Conservation (phyloP, 2,329 filamentous ascomycete genomes). For the Botrytis galanthina region DNA sequence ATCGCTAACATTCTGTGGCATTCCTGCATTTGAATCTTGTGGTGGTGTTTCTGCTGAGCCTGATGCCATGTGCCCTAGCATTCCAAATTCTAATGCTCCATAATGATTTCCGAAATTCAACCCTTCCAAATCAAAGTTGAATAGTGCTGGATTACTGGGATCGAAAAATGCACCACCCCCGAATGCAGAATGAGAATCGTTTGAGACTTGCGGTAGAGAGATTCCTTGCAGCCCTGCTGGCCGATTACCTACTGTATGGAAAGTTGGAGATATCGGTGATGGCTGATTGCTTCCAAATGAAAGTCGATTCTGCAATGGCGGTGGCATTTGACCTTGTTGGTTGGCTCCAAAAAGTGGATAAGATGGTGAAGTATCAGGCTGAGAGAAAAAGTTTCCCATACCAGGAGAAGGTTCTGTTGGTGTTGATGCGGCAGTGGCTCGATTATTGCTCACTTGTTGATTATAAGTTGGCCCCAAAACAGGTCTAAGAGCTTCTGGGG, state of each 20-base stretch:
- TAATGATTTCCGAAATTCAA: conserved; percentile 97
- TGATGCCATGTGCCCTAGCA: conserved; percentile 95
- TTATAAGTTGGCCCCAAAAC: conserved; percentile 73
- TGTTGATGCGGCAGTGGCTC: conserved; percentile 27
- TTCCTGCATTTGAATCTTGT: conserved; percentile 53
- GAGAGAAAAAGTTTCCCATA: conserved; percentile 36
- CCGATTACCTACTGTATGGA: conserved; percentile 55
- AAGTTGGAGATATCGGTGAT: conserved; percentile 72
- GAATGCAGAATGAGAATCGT: conserved; percentile 48
- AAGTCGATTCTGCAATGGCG: conserved; percentile 50
- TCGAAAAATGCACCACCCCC: conserved; percentile 67
- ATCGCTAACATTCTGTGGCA: conserved; percentile 48
- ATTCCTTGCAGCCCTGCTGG: conserved; percentile 46
- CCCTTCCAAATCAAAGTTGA: conserved; percentile 93
- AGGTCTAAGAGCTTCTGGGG: conserved; percentile 83
- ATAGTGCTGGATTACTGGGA: conserved; percentile 84
- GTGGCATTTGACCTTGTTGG: conserved; percentile 48
- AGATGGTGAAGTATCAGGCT: conserved; percentile 35
- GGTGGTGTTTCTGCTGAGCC: conserved; percentile 77
- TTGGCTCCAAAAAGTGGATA: conserved; percentile 46
- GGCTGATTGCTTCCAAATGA: conserved; percentile 62
- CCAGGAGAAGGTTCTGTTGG: conserved; percentile 36
- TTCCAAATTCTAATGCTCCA: conserved; percentile 90
- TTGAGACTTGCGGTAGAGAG: conserved; percentile 43
- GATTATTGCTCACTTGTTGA: conserved; percentile 47